Base-by-base conservation (phyloP, 345 rosid genomes). In the Cochlearia excelsa region DNA sequence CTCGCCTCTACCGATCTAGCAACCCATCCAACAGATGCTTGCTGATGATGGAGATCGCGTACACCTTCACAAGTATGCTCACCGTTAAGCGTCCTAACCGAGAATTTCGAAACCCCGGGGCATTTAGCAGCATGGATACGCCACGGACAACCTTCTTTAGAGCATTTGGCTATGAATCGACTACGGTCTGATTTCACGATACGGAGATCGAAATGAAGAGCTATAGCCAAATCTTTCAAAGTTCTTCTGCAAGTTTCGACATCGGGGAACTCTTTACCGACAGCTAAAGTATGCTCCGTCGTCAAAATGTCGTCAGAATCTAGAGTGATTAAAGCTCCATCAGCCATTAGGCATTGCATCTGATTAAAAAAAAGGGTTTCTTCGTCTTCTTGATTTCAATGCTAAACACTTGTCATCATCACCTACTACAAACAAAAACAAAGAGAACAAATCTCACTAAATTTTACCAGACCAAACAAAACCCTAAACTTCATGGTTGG, bases 11-110 rank as follows among this genome's bases (percentile, higher is more conserved):
- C 96, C 2, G 99, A 93, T 66, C 99, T 84, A 51, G 99, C 99
- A 16, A 93, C 99, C 99, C 99, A 93, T 47, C 99, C 99, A 49
- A 93, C 99, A 0, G 99, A 93, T 11, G 99, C 99, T 73, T 93
- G 99, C 69, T 93, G 99, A 65, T 93, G 99, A 73, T 87, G 99
- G 42, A 82, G 95, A 72, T 85, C 77, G 37, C 68, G 88, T 40
- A 90, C 96, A 44, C 99, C 99, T 75, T 93, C 99, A 59, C 97
- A 93, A 2, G 99, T 90, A 68, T 93, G 99, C 68, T 85, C 95
- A 35, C 80, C 84, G 2, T 93, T 91, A 56, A 93, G 79, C 57
- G 99, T 93, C 75, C 99, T 82, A 59, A 93, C 44, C 2, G 99
- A 67, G 57, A 93, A 93, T 1, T 92, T 93, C 44, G 86, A 77